Base-by-base conservation (phyloP, 805 yeast genomes). In the Saturnispora silvae region DNA sequence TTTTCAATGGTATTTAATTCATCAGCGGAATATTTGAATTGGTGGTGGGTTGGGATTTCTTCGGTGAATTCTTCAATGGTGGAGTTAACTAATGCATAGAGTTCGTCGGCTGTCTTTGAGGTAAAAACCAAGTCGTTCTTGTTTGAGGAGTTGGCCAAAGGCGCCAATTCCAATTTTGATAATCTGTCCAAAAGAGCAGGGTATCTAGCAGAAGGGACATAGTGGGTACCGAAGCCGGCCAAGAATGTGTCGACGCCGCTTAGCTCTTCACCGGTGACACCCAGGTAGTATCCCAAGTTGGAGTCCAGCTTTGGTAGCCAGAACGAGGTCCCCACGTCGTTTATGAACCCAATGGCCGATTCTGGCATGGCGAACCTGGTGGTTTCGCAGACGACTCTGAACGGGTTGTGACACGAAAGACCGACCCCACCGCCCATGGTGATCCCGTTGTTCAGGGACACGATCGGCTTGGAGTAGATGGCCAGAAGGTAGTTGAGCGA, bases 361-460 rank as follows among this genome's bases (percentile, higher is more conserved):
- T 92, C 97, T 7, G 98, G 97, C 98, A 92, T 92, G 44, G 97
- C 95, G 63, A 86, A 72, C 55, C 78, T 70, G 9, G 97, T 87
- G 50, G 73, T 71, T 50, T 89, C 96, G 29, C 95, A 82, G n/a
- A 94, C 94, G 27, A 92, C 64, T 53, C 97, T 75, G 67, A 89
- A 89, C 3, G 96, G 89, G 10, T 84, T 79, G 60, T 92, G 97
- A 29, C 84, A 80, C 1, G 89, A 69, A 31, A 92, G 63, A 4
- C 98, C 97, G 31, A 86, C 95, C 49, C 97, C 97, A 36, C 97
- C 97, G 38, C 97, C 98, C 95, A 92, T 85, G 20, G 89, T 84
- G 49, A 89, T 83, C 17, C 97, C 96, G 53, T 92, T 79, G 75
- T 81, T 78, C 27, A 85, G 52, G 0, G 94, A 67, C n/a, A 92